Conservation (phyloP, 73 alveolate genomes). For the Urostyla sp. region DNA sequence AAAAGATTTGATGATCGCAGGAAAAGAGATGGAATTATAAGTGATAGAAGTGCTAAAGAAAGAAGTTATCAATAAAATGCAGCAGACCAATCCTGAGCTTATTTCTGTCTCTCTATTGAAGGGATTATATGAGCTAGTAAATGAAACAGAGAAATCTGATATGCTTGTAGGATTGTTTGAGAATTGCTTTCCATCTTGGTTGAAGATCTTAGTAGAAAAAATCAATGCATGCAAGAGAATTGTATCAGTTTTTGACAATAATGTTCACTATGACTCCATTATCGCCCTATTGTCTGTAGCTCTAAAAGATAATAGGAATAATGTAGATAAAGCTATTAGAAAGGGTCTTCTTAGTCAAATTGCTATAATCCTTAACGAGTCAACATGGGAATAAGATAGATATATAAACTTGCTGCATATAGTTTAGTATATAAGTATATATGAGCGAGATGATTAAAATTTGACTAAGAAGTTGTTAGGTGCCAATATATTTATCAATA, state of each 20-base stretch:
- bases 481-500: slow-evolving; percentile 57
- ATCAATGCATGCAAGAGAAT: slow-evolving; percentile 34
- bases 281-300: slow-evolving; percentile 54
- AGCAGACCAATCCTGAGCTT: slow-evolving; percentile 42
- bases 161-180: slow-evolving; percentile 49
- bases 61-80: slow-evolving; percentile 48
- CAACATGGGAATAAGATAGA: slow-evolving; percentile 48
- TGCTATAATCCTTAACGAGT: slow-evolving; percentile 53
- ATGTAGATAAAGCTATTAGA: slow-evolving; percentile 46
- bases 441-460: slow-evolving; percentile 11
- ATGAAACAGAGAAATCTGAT: slow-evolving; percentile 35
- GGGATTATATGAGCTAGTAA: slow-evolving; percentile 45
- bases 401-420: slow-evolving; percentile 54
- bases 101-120: slow-evolving; percentile 55
- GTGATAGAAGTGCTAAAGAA: slow-evolving; percentile 36
- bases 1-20: slow-evolving; percentile 62
- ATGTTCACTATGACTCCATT: slow-evolving; percentile 50
- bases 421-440: slow-evolving; percentile 54
- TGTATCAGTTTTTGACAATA: slow-evolving; percentile 23
- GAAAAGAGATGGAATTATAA: slow-evolving; percentile 52
- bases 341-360: slow-evolving; percentile 40
- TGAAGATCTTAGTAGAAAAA: slow-evolving; percentile 29
- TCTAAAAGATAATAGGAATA: slow-evolving; percentile 23
- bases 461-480: no score
- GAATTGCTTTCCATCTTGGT: slow-evolving; percentile 55